Percentiles rank a stretch among this genome's conserved stretches.
Conservation (phyloP, 345 rosid genomes). For the Eucalyptus grandis region DNA sequence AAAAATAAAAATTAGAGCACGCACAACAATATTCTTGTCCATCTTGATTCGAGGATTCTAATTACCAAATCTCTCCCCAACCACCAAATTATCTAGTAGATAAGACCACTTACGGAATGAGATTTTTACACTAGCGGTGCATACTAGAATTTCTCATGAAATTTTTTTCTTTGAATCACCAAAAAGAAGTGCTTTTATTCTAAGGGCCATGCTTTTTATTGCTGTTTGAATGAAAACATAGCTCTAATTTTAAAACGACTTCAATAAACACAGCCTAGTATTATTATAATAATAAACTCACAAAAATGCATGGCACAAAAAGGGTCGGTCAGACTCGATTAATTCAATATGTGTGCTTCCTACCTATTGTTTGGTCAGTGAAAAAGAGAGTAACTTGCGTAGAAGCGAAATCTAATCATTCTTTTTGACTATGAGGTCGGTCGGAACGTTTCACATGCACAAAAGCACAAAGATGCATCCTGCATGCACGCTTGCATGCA, state of each 20-base stretch:
- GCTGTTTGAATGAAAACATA: background rate
- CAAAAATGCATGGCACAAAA: background rate
- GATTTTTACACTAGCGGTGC: background rate
- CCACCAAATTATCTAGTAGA: background rate
- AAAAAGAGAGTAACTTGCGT: background rate
- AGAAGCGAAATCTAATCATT: background rate
- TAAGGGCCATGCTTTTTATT: background rate
- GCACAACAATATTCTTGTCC: background rate
- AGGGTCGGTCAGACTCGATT: background rate
- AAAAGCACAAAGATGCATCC: background rate
- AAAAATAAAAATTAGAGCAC: accelerated
- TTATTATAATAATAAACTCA: background rate
- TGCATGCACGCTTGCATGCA: background rate
- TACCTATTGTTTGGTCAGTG: background rate
- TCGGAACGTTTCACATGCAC: background rate
- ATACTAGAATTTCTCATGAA: background rate
- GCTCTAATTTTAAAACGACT: background rate
- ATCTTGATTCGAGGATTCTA: background rate
- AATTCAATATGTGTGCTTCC: background rate
- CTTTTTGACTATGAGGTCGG: background rate
- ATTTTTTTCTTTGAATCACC: background rate
- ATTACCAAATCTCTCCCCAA: background rate
- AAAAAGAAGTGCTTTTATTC: background rate
- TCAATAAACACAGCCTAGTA: background rate
- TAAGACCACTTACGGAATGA: background rate